A percentile compares a stretch with the other conserved stretches of the same genome.
These are phyloP conservation scores for Actinidia polygama DNA, from an alignment of 179 eudicot species.

Conservation along the genomic window DNA sequence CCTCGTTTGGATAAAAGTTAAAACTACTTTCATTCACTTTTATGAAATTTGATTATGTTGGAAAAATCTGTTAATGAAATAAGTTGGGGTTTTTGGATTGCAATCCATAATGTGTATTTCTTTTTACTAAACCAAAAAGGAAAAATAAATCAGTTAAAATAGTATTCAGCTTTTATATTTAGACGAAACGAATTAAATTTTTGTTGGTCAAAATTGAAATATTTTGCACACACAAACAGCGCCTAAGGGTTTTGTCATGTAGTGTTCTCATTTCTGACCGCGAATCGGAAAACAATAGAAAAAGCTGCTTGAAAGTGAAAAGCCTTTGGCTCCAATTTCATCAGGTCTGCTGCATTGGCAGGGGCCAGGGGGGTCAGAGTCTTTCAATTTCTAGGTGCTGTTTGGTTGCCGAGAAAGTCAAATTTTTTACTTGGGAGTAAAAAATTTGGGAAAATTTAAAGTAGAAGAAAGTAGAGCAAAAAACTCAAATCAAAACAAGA, in stretches of 20 bases:
- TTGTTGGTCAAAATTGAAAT: neutral
- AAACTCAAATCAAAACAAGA: too few relatives aligned
- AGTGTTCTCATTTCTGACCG: neutral
- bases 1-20: too few relatives aligned
- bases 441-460: too few relatives aligned
- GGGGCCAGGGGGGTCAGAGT: neutral
- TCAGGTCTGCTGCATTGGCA: neutral
- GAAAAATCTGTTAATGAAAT: too few relatives aligned
- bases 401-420: conserved; percentile 2
- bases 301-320: neutral
- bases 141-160: too few relatives aligned
- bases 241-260: neutral
- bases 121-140: neutral
- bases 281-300: neutral
- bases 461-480: too few relatives aligned
- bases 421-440: too few relatives aligned
- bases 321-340: neutral
- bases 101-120: neutral
- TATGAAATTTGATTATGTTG: too few relatives aligned
- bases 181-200: neutral
- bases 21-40: too few relatives aligned
- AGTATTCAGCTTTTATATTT: neutral
- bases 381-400: neutral
- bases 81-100: neutral
- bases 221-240: neutral